A percentile compares a stretch with the other conserved stretches of the same genome.
phyloP scores from a whole-genome alignment of 1,284 basidiomycete species.

The Stereum hirsutum region DNA sequence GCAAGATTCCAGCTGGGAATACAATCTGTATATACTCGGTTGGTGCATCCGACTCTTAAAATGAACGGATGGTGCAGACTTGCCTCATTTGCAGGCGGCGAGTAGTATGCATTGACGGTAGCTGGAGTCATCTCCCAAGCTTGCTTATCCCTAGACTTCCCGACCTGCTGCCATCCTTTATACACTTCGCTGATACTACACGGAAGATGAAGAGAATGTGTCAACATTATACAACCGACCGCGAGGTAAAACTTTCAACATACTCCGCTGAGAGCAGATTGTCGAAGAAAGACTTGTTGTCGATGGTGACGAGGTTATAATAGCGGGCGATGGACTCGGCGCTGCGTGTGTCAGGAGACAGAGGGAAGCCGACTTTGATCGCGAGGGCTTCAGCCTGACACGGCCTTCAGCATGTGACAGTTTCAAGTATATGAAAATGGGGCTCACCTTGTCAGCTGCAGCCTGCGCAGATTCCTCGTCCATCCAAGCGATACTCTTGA shows the following conservation, averaged over 20 bases:
- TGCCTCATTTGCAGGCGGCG: slow-evolving; percentile 74
- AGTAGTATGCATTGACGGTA: slow-evolving; percentile 76
- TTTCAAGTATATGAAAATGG: neutral
- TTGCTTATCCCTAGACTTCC: slow-evolving; percentile 61
- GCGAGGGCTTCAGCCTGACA: slow-evolving; percentile 64
- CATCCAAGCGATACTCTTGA: slow-evolving; percentile 85
- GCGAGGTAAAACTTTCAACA: slow-evolving; percentile 15
- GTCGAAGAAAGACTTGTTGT: slow-evolving; percentile 71
- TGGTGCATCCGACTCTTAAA: neutral
- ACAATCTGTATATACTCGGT: slow-evolving; percentile 58
- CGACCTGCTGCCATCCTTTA: slow-evolving; percentile 72
- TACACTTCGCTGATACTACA: slow-evolving; percentile 45
- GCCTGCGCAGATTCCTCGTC: slow-evolving; percentile 76
- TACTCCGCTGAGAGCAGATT: slow-evolving; percentile 69
- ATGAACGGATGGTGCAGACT: slow-evolving; percentile 9
- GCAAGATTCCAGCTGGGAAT: slow-evolving; percentile 94
- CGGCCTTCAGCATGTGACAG: no score
- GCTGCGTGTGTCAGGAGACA: slow-evolving; percentile 74
- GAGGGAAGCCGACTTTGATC: slow-evolving; percentile 85
- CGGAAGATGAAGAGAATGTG: slow-evolving; percentile 3
- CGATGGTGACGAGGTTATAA: slow-evolving; percentile 65
- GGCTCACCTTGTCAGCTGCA: slow-evolving; percentile 75
- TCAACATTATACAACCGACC: slow-evolving; percentile 5
- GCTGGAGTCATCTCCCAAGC: slow-evolving; percentile 89
- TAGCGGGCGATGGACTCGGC: slow-evolving; percentile 66